These are phyloP conservation scores for Phytophthora syringae DNA, from an alignment of 352 stramenopile genomes.

Conservation along the genomic window DNA sequence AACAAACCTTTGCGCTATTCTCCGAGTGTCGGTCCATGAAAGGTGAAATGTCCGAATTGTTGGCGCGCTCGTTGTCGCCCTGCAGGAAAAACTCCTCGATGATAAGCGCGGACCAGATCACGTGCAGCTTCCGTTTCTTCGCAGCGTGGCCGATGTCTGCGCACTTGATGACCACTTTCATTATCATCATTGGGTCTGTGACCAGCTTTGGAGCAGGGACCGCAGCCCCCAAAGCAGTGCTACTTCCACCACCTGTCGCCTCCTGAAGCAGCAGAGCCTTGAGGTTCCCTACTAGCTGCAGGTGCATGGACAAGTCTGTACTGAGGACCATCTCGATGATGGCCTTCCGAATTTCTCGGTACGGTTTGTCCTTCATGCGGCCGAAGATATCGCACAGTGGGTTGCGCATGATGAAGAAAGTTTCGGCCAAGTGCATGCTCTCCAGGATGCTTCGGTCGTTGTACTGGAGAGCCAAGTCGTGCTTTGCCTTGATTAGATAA, in stretches of 20 bases:
- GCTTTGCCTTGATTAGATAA: no score
- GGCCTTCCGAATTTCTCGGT: slow-evolving; percentile 80
- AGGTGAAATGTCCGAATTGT: slow-evolving; percentile 89
- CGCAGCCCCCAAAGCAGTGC: slow-evolving; percentile 16
- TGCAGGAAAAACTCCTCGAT: slow-evolving; percentile 96
- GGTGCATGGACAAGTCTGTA: slow-evolving; percentile 85
- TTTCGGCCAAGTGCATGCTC: slow-evolving; percentile 88
- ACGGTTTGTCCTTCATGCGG: slow-evolving; percentile 78
- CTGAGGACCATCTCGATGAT: slow-evolving; percentile 92
- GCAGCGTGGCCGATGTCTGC: slow-evolving; percentile 94
- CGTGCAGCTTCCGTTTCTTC: slow-evolving; percentile 84
- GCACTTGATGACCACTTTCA: slow-evolving; percentile 90
- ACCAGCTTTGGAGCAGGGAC: slow-evolving; percentile 33
- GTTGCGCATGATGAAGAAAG: slow-evolving; percentile 81
- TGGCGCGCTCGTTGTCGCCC: slow-evolving; percentile 92
- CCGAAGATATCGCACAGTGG: slow-evolving; percentile 83
- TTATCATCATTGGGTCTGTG: slow-evolving; percentile 86
- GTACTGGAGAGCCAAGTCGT: no score
- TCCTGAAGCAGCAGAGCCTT: slow-evolving; percentile 82
- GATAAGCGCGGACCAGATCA: slow-evolving; percentile 93
- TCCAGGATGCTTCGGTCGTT: no score
- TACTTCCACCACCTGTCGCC: slow-evolving; percentile 33
- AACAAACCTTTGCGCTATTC: slow-evolving; percentile 83
- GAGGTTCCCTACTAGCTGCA: slow-evolving; percentile 79
- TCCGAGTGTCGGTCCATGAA: slow-evolving; percentile 92